Evolutionary conservation across 2,329 filamentous ascomycete species (phyloP), one percentile per base, ranked within the genome.

Genomic region (Plenodomus tracheiphilus): DNA sequence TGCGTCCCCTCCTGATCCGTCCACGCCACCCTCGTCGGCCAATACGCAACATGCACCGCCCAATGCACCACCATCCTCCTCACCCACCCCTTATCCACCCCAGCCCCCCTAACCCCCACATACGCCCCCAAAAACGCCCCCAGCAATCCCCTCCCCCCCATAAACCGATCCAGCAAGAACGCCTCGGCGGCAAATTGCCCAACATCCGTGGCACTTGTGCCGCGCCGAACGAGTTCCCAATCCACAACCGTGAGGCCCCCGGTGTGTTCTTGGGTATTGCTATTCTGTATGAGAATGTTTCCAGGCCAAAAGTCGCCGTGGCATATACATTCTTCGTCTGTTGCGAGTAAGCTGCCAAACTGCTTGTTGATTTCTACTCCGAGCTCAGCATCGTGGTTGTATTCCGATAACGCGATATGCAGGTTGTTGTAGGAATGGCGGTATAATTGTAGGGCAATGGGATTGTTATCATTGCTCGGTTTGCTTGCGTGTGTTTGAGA

Each of bases 291-390:
- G 7, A 74, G 52, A 1, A 74, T 56, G 22, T 74, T 74, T 0
- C 69, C 70, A 1, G 71, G 67, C 71, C 71, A 74, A 46, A 73
- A 74, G 41, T 74, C 70, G 18, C 72, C 72, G 39, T 74, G 70
- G 30, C 70, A 73, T 0, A 74, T 39, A 32, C 64, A 68, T 35
- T 66, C 70, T 32, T 69, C 53, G 11, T 73, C 71, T 2, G 39
- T 56, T 6, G 39, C 43, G 2, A 73, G 53, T 5, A 55, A 36
- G 7, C 51, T 49, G 2, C 69, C 71, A 17, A 63, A 74, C 7
- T 51, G 39, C 11, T 62, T 61, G 39, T 71, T 58, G 43, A 71
- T 53, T 1, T 41, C 44, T 9, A 61, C 43, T 2, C 56, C 70
- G 13, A 73, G 41, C 1, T 54, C 47, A 1, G 46, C n/a, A 15